phyloP scores from a whole-genome alignment of 768 basidiomycete genomes.

The Lanmaoa pseudosensibilis region DNA sequence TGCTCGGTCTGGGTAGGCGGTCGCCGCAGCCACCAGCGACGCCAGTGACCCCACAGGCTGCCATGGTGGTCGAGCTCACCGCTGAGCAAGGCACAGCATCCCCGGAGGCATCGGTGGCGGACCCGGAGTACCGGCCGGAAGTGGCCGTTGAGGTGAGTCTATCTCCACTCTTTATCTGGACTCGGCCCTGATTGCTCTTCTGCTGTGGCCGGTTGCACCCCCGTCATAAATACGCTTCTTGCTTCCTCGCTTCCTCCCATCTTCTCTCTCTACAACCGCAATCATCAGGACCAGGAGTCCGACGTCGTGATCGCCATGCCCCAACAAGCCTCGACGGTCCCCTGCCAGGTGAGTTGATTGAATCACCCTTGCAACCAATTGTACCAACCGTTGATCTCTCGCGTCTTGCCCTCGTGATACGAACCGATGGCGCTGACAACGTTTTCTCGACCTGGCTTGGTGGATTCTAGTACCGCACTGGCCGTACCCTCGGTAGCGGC shows the following conservation, averaged over 20 bases:
- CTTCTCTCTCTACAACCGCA: conserved; percentile 5
- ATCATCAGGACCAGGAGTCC: conserved; percentile 17
- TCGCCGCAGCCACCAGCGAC: conserved; percentile 32
- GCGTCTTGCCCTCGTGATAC: background rate
- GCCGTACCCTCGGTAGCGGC: conserved; percentile 84
- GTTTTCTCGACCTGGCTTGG: background rate
- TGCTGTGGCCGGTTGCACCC: conserved; percentile 12
- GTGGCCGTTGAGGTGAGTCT: conserved; percentile 18
- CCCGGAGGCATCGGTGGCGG: conserved; percentile 20
- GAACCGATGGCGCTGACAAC: conserved; percentile 6
- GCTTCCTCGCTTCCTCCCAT: background rate
- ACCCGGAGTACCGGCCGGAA: conserved; percentile 30
- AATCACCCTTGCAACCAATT: background rate
- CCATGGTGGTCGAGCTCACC: conserved; percentile 5
- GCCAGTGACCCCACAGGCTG: conserved; percentile 25
- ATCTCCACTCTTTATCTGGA: background rate
- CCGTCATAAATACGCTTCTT: conserved; percentile 17
- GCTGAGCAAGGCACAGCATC: conserved; percentile 23
- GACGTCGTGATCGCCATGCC: conserved; percentile 27
- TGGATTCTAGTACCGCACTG: conserved; percentile 71
- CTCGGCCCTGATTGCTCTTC: conserved; percentile 10
- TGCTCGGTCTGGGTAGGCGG: conserved; percentile 29
- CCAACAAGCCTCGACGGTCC: conserved; percentile 39
- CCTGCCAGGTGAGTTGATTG: conserved; percentile 42
- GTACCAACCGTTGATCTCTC: background rate